phyloP scores from a whole-genome alignment of 148 eudicot species.

The Hydrangea macrophylla region DNA sequence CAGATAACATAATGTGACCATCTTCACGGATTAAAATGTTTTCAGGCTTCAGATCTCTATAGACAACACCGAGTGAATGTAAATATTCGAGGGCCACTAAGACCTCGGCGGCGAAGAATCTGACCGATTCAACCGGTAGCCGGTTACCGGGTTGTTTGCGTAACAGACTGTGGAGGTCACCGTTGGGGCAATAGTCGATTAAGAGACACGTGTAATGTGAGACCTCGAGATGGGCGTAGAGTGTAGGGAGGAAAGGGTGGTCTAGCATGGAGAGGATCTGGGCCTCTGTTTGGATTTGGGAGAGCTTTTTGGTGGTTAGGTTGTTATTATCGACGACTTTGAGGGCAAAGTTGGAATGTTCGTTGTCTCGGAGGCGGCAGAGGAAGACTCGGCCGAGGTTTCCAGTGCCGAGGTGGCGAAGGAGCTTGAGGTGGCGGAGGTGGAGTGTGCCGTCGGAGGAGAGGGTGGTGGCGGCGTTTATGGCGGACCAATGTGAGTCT shows the following conservation, averaged over 20 bases:
- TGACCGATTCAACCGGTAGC: constrained; percentile 45
- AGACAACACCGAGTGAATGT: constrained; percentile 61
- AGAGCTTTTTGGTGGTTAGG: constrained; percentile 45
- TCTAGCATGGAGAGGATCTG: constrained; percentile 55
- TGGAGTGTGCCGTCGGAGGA: constrained; percentile 60
- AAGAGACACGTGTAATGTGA: constrained; percentile 78
- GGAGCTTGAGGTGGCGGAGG: constrained; percentile 72
- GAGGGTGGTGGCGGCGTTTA: constrained; percentile 49
- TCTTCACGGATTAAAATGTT: constrained; percentile 56
- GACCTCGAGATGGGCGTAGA: constrained; percentile 71
- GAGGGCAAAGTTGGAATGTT: constrained; percentile 59
- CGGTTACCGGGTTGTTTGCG: constrained; percentile 48
- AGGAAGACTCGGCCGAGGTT: constrained; percentile 81
- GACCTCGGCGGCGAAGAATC: constrained; percentile 66
- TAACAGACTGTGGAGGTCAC: constrained; percentile 65
- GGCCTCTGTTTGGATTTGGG: constrained; percentile 63
- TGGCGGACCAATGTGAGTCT: constrained; percentile 68
- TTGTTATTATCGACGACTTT: constrained; percentile 71
- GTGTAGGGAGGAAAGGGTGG: constrained; percentile 82
- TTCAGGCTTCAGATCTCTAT: constrained; percentile 74
- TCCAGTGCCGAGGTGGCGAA: constrained; percentile 70
- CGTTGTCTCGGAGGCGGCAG: constrained; percentile 66
- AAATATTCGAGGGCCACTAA: constrained; percentile 69
- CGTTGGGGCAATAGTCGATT: constrained; percentile 74
- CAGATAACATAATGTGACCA: constrained; percentile 78